Evolutionary conservation across 1,284 basidiomycete species (phyloP), one percentile per base, ranked within the genome.

Genomic region (Cystobasidium slooffiae): DNA sequence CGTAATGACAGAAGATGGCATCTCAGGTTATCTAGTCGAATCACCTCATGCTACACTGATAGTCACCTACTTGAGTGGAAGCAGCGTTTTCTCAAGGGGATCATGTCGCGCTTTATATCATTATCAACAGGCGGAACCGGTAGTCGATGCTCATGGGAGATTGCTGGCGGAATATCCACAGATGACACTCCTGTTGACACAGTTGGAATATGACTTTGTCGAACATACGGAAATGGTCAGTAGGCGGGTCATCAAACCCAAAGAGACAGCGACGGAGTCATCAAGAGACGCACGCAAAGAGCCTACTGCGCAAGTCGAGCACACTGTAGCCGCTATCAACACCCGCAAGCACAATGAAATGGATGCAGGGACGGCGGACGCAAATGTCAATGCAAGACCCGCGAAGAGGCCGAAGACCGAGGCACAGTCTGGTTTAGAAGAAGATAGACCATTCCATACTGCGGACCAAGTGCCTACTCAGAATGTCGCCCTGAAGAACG

Each of bases 181-280:
- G n/a, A 44, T 64, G 22, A 44, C 16, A 7, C 43, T 59, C 16
- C 44, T 56, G n/a, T 14, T 59, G 10, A 58, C 53, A 24, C 59
- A 58, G 20, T 20, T 72, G 31, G 69, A 72, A 47, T 72, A 61
- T 24, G 49, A 59, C 10, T 63, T 72, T 39, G 24, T 43, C 20
- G 49, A 53, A 44, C 69, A 72, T 56, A 52, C 44, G 9, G 59
- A 72, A 58, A 52, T 72, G 46, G 61, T 72, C 18, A 55, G 43
- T 24, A 56, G 69, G n/a, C 47, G 44, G 4, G 56, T 39, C 43
- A 72, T 72, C 58, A 64, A 44, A 39, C 46, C n/a, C 1, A 47
- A 31, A 51, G 31, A 9, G 9, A 14, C 47, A 8, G 20, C 37
- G 16, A 9, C 52, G n/a, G 12, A 14, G 41, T 10, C 66, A 37